phyloP scores from a whole-genome alignment of 2,329 filamentous ascomycete species.

The Diaporthe helianthi region DNA sequence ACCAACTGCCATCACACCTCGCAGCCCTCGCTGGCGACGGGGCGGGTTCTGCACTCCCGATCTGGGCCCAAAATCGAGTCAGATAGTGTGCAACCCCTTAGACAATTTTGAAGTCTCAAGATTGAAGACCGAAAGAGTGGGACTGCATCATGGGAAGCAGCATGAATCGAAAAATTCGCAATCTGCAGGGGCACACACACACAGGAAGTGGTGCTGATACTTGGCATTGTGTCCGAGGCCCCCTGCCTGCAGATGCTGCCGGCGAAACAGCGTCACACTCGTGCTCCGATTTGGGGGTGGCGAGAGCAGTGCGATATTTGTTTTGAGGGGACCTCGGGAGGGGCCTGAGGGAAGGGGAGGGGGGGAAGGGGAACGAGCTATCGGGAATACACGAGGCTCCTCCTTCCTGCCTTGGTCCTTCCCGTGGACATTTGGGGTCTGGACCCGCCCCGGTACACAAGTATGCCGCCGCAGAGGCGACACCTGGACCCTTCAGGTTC shows the following conservation, averaged over 20 bases:
- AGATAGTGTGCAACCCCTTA: not conserved
- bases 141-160: not conserved
- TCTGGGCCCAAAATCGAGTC: not conserved
- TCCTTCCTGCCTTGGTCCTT: not conserved
- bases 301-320: slow-evolving; percentile 4
- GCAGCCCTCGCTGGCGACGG: not conserved
- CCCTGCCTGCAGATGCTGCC: slow-evolving; percentile 20
- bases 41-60: not conserved
- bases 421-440: slow-evolving; percentile 1
- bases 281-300: slow-evolving; percentile 6
- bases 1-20: not conserved
- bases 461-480: not conserved
- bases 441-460: slow-evolving; percentile 21
- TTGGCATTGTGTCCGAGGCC: slow-evolving; percentile 21
- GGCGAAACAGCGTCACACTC: slow-evolving; percentile 15
- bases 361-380: slow-evolving; percentile 10
- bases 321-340: no score
- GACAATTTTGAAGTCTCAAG: not conserved
- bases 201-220: slow-evolving; percentile 10
- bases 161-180: slow-evolving; percentile 16
- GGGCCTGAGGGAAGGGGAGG: no score
- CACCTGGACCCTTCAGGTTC: no score
- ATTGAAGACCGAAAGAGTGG: not conserved
- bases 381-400: not conserved
- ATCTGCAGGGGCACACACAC: slow-evolving; percentile 14